phyloP scores from a whole-genome alignment of 176 grass and related monocot species.

The Triticum monococcum region DNA sequence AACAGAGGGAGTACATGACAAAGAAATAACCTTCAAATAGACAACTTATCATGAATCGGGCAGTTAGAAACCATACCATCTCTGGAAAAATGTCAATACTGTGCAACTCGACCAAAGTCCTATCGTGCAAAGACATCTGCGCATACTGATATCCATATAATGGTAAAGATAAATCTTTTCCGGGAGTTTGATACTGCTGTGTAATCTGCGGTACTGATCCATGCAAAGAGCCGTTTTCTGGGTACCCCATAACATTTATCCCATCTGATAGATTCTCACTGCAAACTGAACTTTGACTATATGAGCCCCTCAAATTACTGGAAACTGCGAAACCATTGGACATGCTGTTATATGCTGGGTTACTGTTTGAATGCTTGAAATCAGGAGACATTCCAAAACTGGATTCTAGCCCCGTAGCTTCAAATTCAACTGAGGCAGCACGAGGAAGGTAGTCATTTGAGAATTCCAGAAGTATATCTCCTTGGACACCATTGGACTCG shows the following conservation, averaged over 20 bases:
- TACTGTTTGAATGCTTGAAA: constrained; percentile 40
- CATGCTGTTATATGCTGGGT: constrained; percentile 26
- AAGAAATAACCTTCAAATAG: constrained; percentile 15
- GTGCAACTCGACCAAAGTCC: constrained; percentile 63
- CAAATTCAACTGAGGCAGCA: constrained; percentile 31
- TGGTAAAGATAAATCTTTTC: constrained; percentile 37
- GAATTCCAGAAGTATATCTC: constrained; percentile 38
- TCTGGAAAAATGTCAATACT: constrained; percentile 63
- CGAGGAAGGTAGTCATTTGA: constrained; percentile 42
- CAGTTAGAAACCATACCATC: constrained; percentile 40
- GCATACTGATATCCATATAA: constrained; percentile 52
- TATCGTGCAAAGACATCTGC: constrained; percentile 64
- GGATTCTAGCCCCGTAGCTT: constrained; percentile 21
- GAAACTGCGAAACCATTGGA: constrained; percentile 53
- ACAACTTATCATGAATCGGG: constrained; percentile 21
- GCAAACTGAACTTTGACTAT: constrained; percentile 39
- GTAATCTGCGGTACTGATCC: constrained; percentile 25
- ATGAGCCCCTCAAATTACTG: constrained; percentile 47
- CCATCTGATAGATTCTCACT: constrained; percentile 45
- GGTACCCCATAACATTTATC: constrained; percentile 22
- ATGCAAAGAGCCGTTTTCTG: constrained; percentile 43
- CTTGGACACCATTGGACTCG: constrained; percentile 35
- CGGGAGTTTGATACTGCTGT: constrained; percentile 27
- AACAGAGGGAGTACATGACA: not conserved
- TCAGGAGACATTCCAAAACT: constrained; percentile 32